These are phyloP conservation scores for Tetraselmis chui DNA, from an alignment of 139 green algal genomes.

Conservation along the genomic window DNA sequence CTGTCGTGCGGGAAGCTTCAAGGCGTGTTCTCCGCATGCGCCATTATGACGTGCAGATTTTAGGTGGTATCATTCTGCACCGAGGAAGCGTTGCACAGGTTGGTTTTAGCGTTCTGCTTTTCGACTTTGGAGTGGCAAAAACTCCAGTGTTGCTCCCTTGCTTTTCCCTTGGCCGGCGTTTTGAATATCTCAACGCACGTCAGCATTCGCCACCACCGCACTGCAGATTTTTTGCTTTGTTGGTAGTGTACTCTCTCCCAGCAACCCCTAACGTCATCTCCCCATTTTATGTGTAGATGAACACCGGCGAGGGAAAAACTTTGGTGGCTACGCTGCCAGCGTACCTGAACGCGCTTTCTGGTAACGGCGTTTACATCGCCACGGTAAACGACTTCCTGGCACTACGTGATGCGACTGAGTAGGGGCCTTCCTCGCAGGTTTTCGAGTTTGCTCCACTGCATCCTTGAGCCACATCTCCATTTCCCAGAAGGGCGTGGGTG, in stretches of 20 bases:
- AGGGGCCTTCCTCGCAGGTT: not conserved
- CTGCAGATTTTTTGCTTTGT: not conserved
- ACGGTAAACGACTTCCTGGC: conserved; percentile 35
- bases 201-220: not conserved
- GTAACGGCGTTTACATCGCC: conserved; percentile 76
- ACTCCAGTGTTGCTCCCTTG: no score
- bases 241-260: no score
- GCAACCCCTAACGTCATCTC: no score
- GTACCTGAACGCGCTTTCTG: conserved; percentile 51
- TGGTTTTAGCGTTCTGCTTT: no score
- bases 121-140: no score
- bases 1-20: conserved; percentile 81
- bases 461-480: not conserved
- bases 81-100: not conserved
- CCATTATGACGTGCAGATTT: conserved; percentile 87
- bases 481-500: not conserved
- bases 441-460: not conserved
- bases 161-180: no score
- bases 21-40: conserved; percentile 78
- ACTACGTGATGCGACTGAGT: not conserved
- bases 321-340: conserved; percentile 79
- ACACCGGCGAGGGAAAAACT: conserved; percentile 84
- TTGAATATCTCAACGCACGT: not conserved
- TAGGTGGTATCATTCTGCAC: not conserved
- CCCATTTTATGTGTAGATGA: not conserved